phyloP scores from a whole-genome alignment of 768 basidiomycete genomes.

The Saitozyma podzolica region DNA sequence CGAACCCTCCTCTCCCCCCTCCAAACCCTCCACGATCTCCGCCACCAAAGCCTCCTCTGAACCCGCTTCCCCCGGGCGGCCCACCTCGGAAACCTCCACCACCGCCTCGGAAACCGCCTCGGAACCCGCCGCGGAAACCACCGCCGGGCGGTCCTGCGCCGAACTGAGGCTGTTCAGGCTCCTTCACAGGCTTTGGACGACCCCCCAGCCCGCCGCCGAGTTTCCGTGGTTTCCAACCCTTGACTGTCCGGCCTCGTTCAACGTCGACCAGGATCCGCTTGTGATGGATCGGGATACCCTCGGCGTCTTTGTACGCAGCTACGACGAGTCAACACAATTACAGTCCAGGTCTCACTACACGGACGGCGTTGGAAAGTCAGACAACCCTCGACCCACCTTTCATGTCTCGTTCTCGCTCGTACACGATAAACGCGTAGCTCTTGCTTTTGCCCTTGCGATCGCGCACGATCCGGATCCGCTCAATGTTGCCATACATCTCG shows the following conservation, averaged over 20 bases:
- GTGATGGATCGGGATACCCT: constrained; percentile 91
- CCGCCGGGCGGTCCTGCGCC: constrained; percentile 57
- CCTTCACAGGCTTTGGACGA: constrained; percentile 69
- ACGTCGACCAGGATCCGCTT: constrained; percentile 97
- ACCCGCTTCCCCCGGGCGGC: constrained; percentile 44
- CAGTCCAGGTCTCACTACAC: neutral
- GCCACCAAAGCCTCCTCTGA: constrained; percentile 46
- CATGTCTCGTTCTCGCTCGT: constrained; percentile 98
- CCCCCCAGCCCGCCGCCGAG: constrained; percentile 99
- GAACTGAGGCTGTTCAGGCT: constrained; percentile 57
- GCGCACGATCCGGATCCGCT: constrained; percentile 87
- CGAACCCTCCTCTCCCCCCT: constrained; percentile 23
- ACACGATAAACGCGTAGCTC: constrained; percentile 96
- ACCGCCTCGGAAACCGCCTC: constrained; percentile 29
- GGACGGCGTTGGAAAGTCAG: neutral
- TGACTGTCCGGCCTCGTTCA: constrained; percentile 94
- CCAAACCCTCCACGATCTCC: constrained; percentile 47
- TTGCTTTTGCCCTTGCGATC: constrained; percentile 83
- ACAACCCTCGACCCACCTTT: constrained; percentile 66
- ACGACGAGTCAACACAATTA: neutral
- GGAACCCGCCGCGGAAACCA: constrained; percentile 54
- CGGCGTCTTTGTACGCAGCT: constrained; percentile 95
- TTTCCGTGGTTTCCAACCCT: constrained; percentile 96
- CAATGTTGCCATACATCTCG: constrained; percentile 90
- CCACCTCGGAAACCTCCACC: constrained; percentile 43